These are phyloP conservation scores for Ceratorhiza oryzae-sativae DNA, from an alignment of 1,284 basidiomycete species.

Conservation along the genomic window DNA sequence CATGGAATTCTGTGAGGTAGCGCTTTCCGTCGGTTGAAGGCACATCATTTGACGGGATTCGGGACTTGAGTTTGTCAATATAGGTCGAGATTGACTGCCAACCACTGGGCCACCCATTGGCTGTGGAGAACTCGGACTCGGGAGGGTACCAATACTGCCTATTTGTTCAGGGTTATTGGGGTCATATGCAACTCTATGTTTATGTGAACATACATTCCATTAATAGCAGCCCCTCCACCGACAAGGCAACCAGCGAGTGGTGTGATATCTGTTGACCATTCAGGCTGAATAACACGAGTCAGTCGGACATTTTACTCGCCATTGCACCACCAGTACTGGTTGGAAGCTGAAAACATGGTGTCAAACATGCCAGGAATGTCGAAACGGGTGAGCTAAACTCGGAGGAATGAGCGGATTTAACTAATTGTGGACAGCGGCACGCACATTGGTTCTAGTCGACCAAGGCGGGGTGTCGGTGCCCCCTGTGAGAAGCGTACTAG, in stretches of 20 bases:
- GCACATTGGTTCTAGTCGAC: constrained; percentile 59
- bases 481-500: constrained; percentile 64
- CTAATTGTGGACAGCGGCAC: constrained; percentile 39
- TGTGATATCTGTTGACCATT: constrained; percentile 64
- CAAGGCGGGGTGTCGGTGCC: constrained; percentile 64
- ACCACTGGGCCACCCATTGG: constrained; percentile 61
- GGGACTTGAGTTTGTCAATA: constrained; percentile 57
- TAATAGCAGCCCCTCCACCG: constrained; percentile 68
- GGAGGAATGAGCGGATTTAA: background rate
- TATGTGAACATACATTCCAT: constrained; percentile 62
- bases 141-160: constrained; percentile 59
- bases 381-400: constrained; percentile 63
- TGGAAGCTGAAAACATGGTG: constrained; percentile 64
- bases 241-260: constrained; percentile 68
- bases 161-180: constrained; percentile 44
- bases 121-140: constrained; percentile 59
- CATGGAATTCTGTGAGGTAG: constrained; percentile 61
- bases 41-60: constrained; percentile 64
- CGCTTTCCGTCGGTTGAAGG: constrained; percentile 67
- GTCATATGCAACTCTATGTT: background rate
- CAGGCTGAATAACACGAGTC: background rate
- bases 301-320: background rate
- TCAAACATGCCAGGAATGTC: constrained; percentile 70
- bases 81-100: constrained; percentile 63
- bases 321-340: constrained; percentile 64